Conservation (phyloP, 306 rosid species). For the Malus sylvestris region DNA sequence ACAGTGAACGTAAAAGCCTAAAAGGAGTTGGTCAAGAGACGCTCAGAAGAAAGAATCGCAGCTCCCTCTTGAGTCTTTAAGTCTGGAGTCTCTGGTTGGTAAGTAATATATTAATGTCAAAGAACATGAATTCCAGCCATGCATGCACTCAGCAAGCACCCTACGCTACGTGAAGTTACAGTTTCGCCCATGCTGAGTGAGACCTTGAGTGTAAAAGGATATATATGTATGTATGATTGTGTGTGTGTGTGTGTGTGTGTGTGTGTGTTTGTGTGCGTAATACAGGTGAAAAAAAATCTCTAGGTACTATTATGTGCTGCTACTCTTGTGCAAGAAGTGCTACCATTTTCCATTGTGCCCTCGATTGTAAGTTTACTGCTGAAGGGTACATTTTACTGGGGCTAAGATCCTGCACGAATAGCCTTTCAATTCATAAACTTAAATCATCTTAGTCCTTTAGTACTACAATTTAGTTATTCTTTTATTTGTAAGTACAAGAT, state of each 20-base stretch:
- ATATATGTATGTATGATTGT: too few relatives aligned
- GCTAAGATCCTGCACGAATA: background rate
- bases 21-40: background rate
- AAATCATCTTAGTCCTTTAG: too few relatives aligned
- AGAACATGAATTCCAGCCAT: background rate
- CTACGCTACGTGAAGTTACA: background rate
- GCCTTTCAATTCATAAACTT: background rate
- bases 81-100: background rate
- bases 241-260: too few relatives aligned
- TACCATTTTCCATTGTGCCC: background rate
- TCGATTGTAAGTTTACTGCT: background rate
- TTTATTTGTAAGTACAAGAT: too few relatives aligned
- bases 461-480: too few relatives aligned
- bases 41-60: constrained; percentile 3
- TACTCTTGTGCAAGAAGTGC: too few relatives aligned
- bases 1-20: too few relatives aligned
- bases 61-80: background rate
- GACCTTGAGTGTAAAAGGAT: background rate
- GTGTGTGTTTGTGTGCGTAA: too few relatives aligned
- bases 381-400: too few relatives aligned
- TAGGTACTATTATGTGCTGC: too few relatives aligned
- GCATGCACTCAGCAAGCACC: background rate
- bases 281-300: too few relatives aligned
- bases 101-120: background rate
- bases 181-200: background rate